A percentile compares a stretch with the other conserved stretches of the same genome.
Evolutionary conservation across 179 eudicot genomes (phyloP).

Genomic region (Silene noctiflora): DNA sequence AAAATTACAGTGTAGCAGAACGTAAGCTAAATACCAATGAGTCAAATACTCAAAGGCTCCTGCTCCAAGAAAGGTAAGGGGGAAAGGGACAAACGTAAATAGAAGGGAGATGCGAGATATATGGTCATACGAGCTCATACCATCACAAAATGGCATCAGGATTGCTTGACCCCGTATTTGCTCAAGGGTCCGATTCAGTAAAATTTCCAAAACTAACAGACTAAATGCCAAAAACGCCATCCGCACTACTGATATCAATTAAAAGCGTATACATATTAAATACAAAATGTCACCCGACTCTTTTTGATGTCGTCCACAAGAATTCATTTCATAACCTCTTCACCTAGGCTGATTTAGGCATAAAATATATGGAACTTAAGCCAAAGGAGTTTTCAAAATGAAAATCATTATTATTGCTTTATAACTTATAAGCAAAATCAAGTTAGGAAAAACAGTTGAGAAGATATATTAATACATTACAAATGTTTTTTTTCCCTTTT

Average conservation of each 20-base stretch:
- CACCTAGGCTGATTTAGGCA: background rate
- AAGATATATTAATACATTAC: background rate
- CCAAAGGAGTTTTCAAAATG: background rate
- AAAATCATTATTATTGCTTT: no score
- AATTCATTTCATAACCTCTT: background rate
- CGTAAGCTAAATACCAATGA: background rate
- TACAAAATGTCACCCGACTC: background rate
- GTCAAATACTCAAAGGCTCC: background rate
- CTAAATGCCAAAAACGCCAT: background rate
- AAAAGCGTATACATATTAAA: background rate
- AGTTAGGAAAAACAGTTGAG: background rate
- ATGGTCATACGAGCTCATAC: background rate
- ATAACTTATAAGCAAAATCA: background rate
- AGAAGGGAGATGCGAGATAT: background rate
- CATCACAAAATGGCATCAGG: background rate
- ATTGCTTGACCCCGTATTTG: background rate
- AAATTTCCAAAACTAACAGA: background rate
- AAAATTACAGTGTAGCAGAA: background rate
- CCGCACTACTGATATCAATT: background rate
- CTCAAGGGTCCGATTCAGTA: background rate
- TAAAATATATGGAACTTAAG: no score
- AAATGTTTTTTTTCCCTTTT: no score
- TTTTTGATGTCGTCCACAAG: no score
- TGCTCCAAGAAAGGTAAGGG: background rate
- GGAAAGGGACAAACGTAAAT: background rate